Percentiles rank a stretch among this genome's conserved stretches.
These are phyloP conservation scores for Corylus heterophylla DNA, from an alignment of 306 rosid genomes.

Conservation along the genomic window DNA sequence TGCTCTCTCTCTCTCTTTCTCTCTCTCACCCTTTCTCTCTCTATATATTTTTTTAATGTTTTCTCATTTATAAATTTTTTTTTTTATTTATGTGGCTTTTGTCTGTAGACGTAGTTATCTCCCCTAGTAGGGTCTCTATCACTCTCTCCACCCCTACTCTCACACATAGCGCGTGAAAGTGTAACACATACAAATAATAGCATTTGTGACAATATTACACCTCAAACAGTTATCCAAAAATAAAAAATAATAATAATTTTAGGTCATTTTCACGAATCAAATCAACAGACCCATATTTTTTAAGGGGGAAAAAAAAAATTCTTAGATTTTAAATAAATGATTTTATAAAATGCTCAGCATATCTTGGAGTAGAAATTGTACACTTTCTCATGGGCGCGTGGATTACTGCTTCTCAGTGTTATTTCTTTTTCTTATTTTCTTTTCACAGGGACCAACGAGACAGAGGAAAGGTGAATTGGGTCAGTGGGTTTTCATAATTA, in stretches of 20 bases:
- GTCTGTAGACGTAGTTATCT: slow-evolving; percentile 64
- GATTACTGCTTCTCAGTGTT: background rate
- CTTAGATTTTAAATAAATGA: too few relatives aligned
- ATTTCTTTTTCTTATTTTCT: slow-evolving; percentile 35
- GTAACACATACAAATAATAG: background rate
- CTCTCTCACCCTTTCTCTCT: slow-evolving; percentile 13
- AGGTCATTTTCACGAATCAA: too few relatives aligned
- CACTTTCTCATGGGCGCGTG: slow-evolving; percentile 40
- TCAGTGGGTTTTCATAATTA: slow-evolving; percentile 37
- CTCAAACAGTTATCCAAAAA: too few relatives aligned
- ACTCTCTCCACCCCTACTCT: slow-evolving; percentile 33
- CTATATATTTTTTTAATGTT: background rate
- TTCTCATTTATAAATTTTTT: background rate
- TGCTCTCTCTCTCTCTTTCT: slow-evolving; percentile 36
- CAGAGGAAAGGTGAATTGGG: slow-evolving; percentile 48
- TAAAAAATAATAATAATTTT: too few relatives aligned
- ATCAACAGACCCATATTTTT: too few relatives aligned
- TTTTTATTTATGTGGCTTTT: slow-evolving; percentile 44
- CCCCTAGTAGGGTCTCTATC: slow-evolving; percentile 55
- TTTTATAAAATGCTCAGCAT: too few relatives aligned
- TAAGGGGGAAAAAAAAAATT: too few relatives aligned
- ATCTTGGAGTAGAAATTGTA: background rate
- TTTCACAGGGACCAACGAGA: slow-evolving; percentile 47
- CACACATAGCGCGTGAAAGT: slow-evolving; percentile 13
- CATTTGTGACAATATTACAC: background rate